Evolutionary conservation across 768 basidiomycete genomes (phyloP).

Genomic region (Botryobasidium botryosum): DNA sequence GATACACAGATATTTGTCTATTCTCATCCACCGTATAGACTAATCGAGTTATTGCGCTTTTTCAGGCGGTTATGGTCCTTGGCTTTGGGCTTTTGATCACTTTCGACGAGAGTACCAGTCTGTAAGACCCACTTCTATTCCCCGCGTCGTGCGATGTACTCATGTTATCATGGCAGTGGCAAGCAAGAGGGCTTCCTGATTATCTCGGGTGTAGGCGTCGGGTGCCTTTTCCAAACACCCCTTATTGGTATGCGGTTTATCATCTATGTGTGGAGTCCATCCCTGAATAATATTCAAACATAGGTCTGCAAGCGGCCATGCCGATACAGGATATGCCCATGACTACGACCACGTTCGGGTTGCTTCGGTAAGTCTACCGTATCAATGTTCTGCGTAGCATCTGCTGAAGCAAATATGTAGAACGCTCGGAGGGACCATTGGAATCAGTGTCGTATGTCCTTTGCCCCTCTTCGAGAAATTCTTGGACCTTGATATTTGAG

Average conservation of each 20-base stretch:
- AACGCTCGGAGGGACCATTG: constrained; percentile 14
- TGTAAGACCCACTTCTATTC: constrained; percentile 27
- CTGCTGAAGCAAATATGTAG: constrained; percentile 4
- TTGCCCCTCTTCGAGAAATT: too few species aligned
- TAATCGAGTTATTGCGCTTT: too few species aligned
- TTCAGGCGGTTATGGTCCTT: constrained; percentile 29
- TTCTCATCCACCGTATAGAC: too few species aligned
- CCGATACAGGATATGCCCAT: constrained; percentile 17
- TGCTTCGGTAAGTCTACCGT: constrained; percentile 19
- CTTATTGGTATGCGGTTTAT: constrained; percentile 22
- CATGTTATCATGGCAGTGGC: constrained; percentile 44
- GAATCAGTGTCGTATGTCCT: constrained; percentile 15
- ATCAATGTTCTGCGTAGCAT: constrained; percentile 12
- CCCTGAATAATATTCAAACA: too few species aligned
- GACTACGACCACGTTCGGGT: constrained; percentile 14
- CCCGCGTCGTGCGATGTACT: constrained; percentile 54
- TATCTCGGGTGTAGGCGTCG: constrained; percentile 46
- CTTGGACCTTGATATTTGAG: too few species aligned
- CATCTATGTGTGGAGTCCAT: constrained; percentile 28
- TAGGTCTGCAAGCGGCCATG: constrained; percentile 17
- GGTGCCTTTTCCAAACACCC: constrained; percentile 36
- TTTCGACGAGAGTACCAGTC: constrained; percentile 40
- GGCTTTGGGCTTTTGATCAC: constrained; percentile 60
- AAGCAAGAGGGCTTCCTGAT: constrained; percentile 46
- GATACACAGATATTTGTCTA: background rate